A percentile compares a stretch with the other conserved stretches of the same genome.
phyloP scores from a whole-genome alignment of 2,329 filamentous ascomycete genomes.

The Colletotrichum magnum region DNA sequence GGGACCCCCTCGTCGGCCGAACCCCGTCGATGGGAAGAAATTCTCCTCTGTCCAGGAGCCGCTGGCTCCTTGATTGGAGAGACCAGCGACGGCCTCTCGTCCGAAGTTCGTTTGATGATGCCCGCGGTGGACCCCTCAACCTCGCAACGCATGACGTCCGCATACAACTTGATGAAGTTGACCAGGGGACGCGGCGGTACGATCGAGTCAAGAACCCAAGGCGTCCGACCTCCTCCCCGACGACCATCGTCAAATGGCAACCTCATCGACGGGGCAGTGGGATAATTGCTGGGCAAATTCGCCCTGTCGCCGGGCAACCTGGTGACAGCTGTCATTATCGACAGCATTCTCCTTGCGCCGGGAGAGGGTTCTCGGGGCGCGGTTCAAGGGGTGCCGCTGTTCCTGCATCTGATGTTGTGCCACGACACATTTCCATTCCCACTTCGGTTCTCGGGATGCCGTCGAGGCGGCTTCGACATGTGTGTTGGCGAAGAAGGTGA shows the following conservation, averaged over 20 bases:
- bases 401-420: constrained; percentile 33
- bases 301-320: constrained; percentile 28
- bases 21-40: constrained; percentile 19
- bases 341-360: constrained; percentile 38
- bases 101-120: constrained; percentile 24
- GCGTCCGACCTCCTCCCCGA: neutral
- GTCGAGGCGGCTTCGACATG: neutral
- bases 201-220: constrained; percentile 19
- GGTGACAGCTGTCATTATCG: constrained; percentile 35
- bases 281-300: neutral
- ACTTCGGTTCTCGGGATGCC: neutral
- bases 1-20: constrained; percentile 12
- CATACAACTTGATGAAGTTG: constrained; percentile 17
- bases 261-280: constrained; percentile 5
- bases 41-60: constrained; percentile 9
- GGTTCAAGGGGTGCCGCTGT: constrained; percentile 30
- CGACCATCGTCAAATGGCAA: constrained; percentile 23
- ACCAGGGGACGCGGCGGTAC: constrained; percentile 1
- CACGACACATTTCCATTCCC: constrained; percentile 16
- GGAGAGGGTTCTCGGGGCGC: neutral
- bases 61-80: constrained; percentile 35
- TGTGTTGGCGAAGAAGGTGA: constrained; percentile 22
- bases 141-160: constrained; percentile 32
- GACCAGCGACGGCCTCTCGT: constrained; percentile 20
- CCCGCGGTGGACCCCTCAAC: constrained; percentile 23